phyloP scores from a whole-genome alignment of 2,329 filamentous ascomycete genomes.

The Blastomyces silverae region DNA sequence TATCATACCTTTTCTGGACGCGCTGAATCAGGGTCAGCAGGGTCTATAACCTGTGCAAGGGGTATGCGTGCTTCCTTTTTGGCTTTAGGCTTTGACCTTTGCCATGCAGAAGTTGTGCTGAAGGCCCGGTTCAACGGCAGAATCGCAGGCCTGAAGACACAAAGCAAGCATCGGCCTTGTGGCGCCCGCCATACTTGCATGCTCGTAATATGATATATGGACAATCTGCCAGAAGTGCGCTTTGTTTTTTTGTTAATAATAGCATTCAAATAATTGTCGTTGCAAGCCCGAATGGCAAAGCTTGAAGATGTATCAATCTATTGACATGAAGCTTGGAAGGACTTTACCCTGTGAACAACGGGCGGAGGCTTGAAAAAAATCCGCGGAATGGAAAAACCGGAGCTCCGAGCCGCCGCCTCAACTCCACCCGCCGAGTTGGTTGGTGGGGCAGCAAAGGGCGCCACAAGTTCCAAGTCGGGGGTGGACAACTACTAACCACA shows the following conservation, averaged over 20 bases:
- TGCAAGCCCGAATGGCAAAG: constrained; percentile 2
- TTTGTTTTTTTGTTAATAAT: not conserved
- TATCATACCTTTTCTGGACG: not conserved
- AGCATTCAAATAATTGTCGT: not conserved
- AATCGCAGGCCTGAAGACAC: constrained; percentile 33
- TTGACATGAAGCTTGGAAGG: not conserved
- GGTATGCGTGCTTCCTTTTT: constrained; percentile 17
- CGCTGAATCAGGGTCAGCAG: not conserved
- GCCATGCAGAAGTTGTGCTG: constrained; percentile 28
- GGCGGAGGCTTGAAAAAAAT: not conserved
- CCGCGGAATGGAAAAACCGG: constrained; percentile 7
- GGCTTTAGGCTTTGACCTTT: constrained; percentile 21
- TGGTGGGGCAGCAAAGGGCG: not conserved
- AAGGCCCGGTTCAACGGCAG: constrained; percentile 29
- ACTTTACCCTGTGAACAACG: no score
- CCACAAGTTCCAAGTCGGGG: not conserved
- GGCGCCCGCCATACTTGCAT: constrained; percentile 39
- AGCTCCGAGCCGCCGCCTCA: not conserved
- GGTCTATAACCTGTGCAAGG: not conserved
- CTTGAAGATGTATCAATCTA: not conserved
- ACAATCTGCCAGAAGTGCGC: not conserved
- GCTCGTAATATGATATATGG: constrained; percentile 20
- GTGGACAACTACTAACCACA: not conserved
- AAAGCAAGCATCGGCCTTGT: constrained; percentile 39
- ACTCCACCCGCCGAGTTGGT: not conserved